Evolutionary conservation across 192 early-diverging fungal species (phyloP).

Genomic region (Entomortierella parvispora): DNA sequence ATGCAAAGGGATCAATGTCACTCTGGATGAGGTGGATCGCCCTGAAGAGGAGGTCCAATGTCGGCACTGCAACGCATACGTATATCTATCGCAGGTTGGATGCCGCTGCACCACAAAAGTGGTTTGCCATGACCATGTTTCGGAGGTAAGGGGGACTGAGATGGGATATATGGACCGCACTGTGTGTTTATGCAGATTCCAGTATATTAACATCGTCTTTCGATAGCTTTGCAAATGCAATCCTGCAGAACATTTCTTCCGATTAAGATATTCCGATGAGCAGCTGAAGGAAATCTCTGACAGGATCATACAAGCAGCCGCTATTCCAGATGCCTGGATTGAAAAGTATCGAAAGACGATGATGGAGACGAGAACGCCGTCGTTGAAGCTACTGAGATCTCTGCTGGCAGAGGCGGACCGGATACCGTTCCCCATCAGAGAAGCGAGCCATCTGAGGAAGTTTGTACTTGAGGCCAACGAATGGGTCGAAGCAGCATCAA

Average conservation of each 20-base stretch:
- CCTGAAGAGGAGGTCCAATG: conserved; percentile 78
- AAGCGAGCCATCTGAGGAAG: conserved; percentile 39
- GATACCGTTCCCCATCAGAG: conserved; percentile 50
- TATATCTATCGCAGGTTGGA: conserved; percentile 75
- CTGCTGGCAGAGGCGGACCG: conserved; percentile 54
- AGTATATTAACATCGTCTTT: background rate
- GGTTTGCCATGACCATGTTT: conserved; percentile 71
- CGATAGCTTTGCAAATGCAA: conserved; percentile 55
- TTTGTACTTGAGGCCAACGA: conserved; percentile 52
- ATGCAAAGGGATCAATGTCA: conserved; percentile 25
- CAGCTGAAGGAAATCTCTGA: conserved; percentile 44
- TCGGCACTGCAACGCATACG: conserved; percentile 72
- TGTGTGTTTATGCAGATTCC: no score
- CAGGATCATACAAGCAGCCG: conserved; percentile 25
- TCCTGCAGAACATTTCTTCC: conserved; percentile 20
- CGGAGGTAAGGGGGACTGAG: conserved; percentile 12
- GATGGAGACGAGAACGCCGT: conserved; percentile 45
- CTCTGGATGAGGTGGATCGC: conserved; percentile 51
- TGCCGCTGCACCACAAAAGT: conserved; percentile 72
- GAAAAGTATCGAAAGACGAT: conserved; percentile 40
- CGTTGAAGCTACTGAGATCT: conserved; percentile 52
- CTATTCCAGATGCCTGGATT: conserved; percentile 46
- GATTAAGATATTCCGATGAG: conserved; percentile 55
- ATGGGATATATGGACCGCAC: no score
- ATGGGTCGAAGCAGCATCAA: conserved; percentile 59